Evolutionary conservation across 257 asterid genomes (phyloP).

Genomic region (Capsicum baccatum): DNA sequence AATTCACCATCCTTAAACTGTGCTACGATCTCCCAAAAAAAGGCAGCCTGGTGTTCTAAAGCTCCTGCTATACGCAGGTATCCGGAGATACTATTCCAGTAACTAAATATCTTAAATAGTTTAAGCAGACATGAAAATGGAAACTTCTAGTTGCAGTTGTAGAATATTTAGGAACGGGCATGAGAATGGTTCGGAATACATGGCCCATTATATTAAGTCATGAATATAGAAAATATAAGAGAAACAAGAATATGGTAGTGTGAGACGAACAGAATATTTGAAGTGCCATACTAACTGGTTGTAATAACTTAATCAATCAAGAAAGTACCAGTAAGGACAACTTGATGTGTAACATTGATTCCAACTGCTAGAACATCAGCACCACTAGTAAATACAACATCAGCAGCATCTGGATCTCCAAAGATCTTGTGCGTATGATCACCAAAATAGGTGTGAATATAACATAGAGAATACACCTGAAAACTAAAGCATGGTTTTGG

Average conservation of each 20-base stretch:
- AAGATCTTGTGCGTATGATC: constrained; percentile 60
- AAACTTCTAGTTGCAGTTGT: not conserved
- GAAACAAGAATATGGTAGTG: constrained; percentile 8
- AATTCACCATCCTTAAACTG: not conserved
- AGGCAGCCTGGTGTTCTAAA: no score
- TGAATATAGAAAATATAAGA: not conserved
- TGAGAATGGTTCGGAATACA: not conserved
- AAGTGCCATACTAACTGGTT: not conserved
- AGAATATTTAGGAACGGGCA: constrained; percentile 19
- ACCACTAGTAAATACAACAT: constrained; percentile 92
- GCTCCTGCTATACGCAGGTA: no score
- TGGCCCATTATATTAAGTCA: not conserved
- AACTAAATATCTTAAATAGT: constrained; percentile 7
- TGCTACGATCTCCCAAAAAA: not conserved
- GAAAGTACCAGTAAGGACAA: constrained; percentile 73
- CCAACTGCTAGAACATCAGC: constrained; percentile 96
- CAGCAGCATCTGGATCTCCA: constrained; percentile 99
- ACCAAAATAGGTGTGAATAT: constrained; percentile 21
- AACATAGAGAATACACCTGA: constrained; percentile 24
- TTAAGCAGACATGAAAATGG: not conserved
- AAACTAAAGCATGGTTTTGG: constrained; percentile 14
- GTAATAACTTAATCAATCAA: not conserved
- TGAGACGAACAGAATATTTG: not conserved
- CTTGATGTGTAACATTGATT: constrained; percentile 94
- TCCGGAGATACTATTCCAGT: no score